These are phyloP conservation scores for Phytophthora pluvialis DNA, from an alignment of 352 stramenopile species.

Conservation along the genomic window DNA sequence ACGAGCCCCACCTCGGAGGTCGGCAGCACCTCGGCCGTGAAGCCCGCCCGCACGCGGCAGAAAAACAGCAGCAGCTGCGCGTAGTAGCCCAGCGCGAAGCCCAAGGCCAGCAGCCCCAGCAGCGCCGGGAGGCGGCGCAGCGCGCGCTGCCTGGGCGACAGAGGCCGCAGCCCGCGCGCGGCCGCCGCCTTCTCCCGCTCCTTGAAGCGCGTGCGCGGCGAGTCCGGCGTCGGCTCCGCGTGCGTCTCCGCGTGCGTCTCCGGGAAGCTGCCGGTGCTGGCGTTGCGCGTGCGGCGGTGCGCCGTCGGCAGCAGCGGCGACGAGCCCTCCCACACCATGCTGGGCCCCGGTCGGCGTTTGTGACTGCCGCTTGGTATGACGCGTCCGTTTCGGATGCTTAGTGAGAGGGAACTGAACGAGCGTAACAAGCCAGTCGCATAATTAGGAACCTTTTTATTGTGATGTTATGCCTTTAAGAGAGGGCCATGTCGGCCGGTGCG, in stretches of 20 bases:
- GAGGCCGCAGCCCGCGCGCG: conserved; percentile 6
- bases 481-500: no score
- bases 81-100: conserved; percentile 72
- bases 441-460: neutral
- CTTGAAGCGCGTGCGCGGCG: conserved; percentile 28
- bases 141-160: conserved; percentile 15
- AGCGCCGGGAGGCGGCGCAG: conserved; percentile 33
- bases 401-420: no score
- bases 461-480: no score
- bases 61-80: conserved; percentile 75
- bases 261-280: conserved; percentile 37
- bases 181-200: conserved; percentile 27
- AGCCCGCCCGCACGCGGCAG: conserved; percentile 62
- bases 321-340: conserved; percentile 39
- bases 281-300: conserved; percentile 41
- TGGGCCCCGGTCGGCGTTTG: neutral
- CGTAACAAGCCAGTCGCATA: neutral
- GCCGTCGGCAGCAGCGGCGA: conserved; percentile 40
- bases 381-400: conserved; percentile 11
- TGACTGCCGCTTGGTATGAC: conserved; percentile 8
- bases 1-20: conserved; percentile 49
- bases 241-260: conserved; percentile 26
- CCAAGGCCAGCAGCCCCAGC: conserved; percentile 23
- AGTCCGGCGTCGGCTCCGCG: conserved; percentile 10
- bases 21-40: conserved; percentile 55